phyloP scores from a whole-genome alignment of 23 red algal species.

The Pyropia haitanensis region DNA sequence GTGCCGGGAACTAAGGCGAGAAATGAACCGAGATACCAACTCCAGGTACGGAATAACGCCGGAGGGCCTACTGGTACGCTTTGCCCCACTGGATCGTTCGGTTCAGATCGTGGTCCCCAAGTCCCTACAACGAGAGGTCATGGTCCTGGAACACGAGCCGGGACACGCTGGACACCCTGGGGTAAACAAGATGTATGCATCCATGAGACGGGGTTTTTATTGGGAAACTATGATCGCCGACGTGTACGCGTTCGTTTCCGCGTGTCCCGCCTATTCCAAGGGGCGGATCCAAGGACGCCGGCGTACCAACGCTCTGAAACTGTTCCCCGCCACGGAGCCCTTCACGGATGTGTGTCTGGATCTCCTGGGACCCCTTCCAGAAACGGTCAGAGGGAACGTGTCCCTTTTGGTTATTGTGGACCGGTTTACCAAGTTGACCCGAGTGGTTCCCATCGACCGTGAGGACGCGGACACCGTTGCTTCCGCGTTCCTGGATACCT shows the following conservation, averaged over 20 bases:
- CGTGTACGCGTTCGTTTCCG: not conserved
- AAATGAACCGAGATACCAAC: not conserved
- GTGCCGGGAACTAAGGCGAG: not conserved
- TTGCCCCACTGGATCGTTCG: not conserved
- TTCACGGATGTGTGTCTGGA: not conserved
- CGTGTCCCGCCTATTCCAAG: not conserved
- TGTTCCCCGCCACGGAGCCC: constrained; percentile 2
- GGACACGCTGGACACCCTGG: constrained; percentile 3
- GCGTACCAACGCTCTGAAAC: not conserved
- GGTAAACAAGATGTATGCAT: constrained; percentile 2
- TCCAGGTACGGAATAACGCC: not conserved
- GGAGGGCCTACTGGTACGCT: constrained; percentile 5
- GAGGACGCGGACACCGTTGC: not conserved
- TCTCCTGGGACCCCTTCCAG: not conserved
- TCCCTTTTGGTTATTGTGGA: not conserved
- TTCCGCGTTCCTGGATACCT: not conserved
- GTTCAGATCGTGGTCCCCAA: constrained; percentile 23
- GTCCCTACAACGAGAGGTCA: constrained; percentile 6
- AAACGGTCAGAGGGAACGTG: not conserved
- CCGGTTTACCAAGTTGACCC: constrained; percentile 8
- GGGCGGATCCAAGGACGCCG: not conserved
- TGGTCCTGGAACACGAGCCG: constrained; percentile 22
- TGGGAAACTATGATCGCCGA: constrained; percentile 15
- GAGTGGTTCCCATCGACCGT: not conserved
- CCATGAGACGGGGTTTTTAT: constrained; percentile 8